Base-by-base conservation (phyloP, 352 stramenopile species). In the Phytophthora pinifolia region DNA sequence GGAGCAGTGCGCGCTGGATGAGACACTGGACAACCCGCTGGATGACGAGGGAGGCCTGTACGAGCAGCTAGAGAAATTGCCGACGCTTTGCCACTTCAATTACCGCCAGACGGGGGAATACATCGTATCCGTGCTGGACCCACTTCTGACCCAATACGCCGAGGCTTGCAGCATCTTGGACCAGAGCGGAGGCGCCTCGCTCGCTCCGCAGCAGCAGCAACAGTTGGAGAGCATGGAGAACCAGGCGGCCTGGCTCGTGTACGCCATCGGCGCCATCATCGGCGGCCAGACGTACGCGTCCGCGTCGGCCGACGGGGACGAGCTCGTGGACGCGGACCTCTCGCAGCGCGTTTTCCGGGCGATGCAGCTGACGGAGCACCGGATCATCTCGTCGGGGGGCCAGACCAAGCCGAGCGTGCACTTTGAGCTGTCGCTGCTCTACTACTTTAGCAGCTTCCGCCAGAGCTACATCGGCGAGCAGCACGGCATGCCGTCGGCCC, bases 191-290 rank as follows among this genome's bases (percentile, higher is more conserved):
- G 69, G 78, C 7, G 44, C 61, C 6, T 42, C 56, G 6, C 65
- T 74, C n/a, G 49, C 57, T 9, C 59, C 36, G 20, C 65, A 64
- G 15, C 65, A 74, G 41, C 71, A 92, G 31, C 76, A 91, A 47
- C 78, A 84, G 35, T 60, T 91, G 17, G 62, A 76, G 41, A 88
- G 73, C 33, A 83, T 98, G 58, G 97, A 99, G 67, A 96, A 92
- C 43, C 93, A 99, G 68, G 70, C 98, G 41, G 97, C 96, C 12
- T 99, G 97, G 97, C 69, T 99, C 17, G 94, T 97, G 37, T 98
- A 99, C 67, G 93, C 98, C 17, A 91, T 98, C 46, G 96, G 92
- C 15, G 85, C 94, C 5, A 96, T 99, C 62, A 96, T 99, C 47
- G 96, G 95, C 34, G 95, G 94, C 4, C 96, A 99, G 70, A 90